Conservation (phyloP, 2,329 filamentous ascomycete species). For the Balansia obtecta region DNA sequence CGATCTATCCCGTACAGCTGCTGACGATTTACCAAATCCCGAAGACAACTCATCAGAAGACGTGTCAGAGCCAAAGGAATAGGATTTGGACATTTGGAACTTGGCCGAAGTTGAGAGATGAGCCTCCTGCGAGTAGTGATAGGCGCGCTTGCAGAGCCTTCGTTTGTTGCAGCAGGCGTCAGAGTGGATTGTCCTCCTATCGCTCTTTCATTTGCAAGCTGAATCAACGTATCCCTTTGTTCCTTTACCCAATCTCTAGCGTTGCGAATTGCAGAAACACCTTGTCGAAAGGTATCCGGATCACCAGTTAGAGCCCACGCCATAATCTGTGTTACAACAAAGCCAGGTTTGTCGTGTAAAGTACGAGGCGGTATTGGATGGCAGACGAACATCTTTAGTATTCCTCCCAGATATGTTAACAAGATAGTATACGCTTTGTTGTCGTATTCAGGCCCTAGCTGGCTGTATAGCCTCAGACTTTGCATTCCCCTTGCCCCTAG, state of each 20-base stretch:
- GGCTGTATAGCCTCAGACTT: constrained; percentile 19
- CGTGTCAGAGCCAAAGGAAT: too few relatives aligned
- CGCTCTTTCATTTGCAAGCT: background rate
- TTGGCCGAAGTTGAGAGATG: too few relatives aligned
- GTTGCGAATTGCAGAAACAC: constrained; percentile 1
- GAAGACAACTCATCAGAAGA: too few relatives aligned
- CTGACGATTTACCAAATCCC: too few relatives aligned
- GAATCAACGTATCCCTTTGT: background rate
- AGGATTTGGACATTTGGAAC: too few relatives aligned
- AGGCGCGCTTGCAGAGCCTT: too few relatives aligned
- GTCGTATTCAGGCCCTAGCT: background rate
- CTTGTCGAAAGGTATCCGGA: constrained; percentile 1
- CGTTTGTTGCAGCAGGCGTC: too few relatives aligned
- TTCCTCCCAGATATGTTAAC: background rate
- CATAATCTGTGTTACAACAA: background rate
- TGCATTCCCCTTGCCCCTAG: constrained; percentile 22
- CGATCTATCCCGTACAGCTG: too few relatives aligned
- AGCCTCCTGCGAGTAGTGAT: too few relatives aligned
- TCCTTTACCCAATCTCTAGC: constrained; percentile 1
- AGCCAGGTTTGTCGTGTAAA: background rate
- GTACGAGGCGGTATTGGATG: background rate
- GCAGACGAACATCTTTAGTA: constrained; percentile 1
- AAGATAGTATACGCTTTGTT: constrained; percentile 3
- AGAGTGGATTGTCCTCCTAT: background rate
- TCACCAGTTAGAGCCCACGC: background rate